Evolutionary conservation across 2,329 filamentous ascomycete species (phyloP).

Genomic region (Aspergillus oerlinghausenensis): DNA sequence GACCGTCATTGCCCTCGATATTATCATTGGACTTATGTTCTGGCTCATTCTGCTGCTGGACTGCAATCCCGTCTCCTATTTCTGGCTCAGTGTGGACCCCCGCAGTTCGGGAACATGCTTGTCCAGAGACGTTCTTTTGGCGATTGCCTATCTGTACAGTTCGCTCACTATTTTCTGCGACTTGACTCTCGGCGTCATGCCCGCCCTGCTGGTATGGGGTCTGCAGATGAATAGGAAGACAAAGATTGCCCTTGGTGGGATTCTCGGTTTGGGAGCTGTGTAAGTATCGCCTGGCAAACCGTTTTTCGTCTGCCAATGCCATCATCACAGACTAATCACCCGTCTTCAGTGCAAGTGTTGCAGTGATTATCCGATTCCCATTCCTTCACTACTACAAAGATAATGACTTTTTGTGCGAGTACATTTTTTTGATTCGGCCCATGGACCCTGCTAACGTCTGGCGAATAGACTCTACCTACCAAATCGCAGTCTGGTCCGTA

Average conservation of each 20-base stretch:
- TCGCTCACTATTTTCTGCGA: slow-evolving; percentile 39
- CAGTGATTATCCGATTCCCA: slow-evolving; percentile 20
- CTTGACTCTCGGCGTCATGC: slow-evolving; percentile 49
- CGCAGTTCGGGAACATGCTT: slow-evolving; percentile 38
- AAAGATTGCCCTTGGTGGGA: slow-evolving; percentile 47
- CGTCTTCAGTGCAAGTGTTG: slow-evolving; percentile 19
- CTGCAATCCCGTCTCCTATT: slow-evolving; percentile 46
- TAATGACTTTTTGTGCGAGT: slow-evolving; percentile 23
- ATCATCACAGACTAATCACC: not conserved
- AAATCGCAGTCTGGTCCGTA: slow-evolving; percentile 39
- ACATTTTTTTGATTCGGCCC: not conserved
- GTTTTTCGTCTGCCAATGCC: not conserved
- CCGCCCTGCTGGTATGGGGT: slow-evolving; percentile 50
- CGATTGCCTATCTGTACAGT: slow-evolving; percentile 49
- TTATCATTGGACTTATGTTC: slow-evolving; percentile 43
- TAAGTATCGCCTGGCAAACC: slow-evolving; percentile 19
- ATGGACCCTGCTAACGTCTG: not conserved
- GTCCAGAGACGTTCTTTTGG: slow-evolving; percentile 43
- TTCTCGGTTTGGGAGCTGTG: slow-evolving; percentile 52
- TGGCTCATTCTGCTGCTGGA: slow-evolving; percentile 49
- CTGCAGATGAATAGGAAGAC: slow-evolving; percentile 50
- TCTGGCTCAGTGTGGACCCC: slow-evolving; percentile 40
- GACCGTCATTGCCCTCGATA: slow-evolving; percentile 39
- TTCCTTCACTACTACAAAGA: slow-evolving; percentile 15
- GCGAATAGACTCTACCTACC: slow-evolving; percentile 37